Conservation (phyloP, 495 filamentous ascomycete genomes). For the Daldinia vernicosa region DNA sequence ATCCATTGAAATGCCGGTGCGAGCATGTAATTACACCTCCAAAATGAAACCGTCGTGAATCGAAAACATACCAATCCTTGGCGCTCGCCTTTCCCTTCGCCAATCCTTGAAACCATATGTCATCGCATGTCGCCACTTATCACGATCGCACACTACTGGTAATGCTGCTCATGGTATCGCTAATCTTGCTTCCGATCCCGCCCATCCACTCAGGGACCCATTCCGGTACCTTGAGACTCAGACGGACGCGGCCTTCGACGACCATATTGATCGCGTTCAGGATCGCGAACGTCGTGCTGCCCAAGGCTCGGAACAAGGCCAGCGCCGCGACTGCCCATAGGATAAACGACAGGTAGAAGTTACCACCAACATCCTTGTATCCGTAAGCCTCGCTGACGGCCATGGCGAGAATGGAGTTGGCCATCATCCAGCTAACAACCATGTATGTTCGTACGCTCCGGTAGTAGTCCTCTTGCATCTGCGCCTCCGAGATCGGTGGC, state of each 20-base stretch:
- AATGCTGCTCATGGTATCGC: conserved; percentile 53
- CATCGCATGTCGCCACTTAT: not conserved
- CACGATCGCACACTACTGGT: conserved; percentile 48
- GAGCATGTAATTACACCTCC: conserved; percentile 4
- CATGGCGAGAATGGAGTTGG: conserved; percentile 94
- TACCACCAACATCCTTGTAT: conserved; percentile 70
- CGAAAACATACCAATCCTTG: not conserved
- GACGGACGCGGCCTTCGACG: conserved; percentile 83
- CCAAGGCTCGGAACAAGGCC: conserved; percentile 84
- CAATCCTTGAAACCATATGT: not conserved
- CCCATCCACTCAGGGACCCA: conserved; percentile 62
- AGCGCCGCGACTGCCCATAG: conserved; percentile 90
- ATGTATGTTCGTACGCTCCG: conserved; percentile 97
- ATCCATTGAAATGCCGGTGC: conserved; percentile 1
- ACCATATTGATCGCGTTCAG: conserved; percentile 84
- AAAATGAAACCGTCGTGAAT: conserved; percentile 9
- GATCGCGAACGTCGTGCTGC: conserved; percentile 80
- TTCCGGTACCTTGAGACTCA: conserved; percentile 60
- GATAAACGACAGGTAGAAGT: conserved; percentile 92
- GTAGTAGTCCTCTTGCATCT: conserved; percentile 98
- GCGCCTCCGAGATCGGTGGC: conserved; percentile 70
- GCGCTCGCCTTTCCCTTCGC: not conserved
- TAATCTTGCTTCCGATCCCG: conserved; percentile 52
- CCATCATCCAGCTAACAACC: conserved; percentile 94
- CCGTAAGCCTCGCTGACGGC: conserved; percentile 88